Conservation (phyloP, 176 grass and related monocot species). For the Bolboschoenus planiculmis region DNA sequence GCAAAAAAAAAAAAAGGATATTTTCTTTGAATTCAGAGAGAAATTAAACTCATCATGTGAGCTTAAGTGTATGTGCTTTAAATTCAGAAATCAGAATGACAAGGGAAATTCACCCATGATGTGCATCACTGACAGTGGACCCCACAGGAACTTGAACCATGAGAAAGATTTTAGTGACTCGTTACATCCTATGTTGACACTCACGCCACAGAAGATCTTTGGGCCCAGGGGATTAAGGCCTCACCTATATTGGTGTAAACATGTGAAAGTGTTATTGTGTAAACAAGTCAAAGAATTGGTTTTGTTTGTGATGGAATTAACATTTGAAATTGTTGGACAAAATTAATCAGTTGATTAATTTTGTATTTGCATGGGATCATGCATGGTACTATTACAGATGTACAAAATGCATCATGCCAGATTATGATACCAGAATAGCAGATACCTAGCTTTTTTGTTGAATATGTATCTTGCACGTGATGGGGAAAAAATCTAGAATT, state of each 20-base stretch:
- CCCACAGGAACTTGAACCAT: neutral
- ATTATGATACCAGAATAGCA: no score
- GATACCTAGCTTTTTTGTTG: neutral
- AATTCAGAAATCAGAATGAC: neutral
- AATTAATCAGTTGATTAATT: no score
- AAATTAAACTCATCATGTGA: neutral
- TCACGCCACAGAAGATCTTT: neutral
- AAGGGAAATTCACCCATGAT: neutral
- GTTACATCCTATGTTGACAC: neutral
- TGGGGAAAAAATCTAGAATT: neutral
- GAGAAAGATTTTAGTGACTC: neutral
- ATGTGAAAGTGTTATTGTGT: neutral
- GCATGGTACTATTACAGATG: neutral
- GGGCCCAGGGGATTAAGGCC: neutral
- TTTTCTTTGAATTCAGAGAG: no score
- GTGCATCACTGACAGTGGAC: neutral
- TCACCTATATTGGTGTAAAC: neutral
- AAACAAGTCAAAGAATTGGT: neutral
- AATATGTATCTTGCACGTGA: slow-evolving; percentile 10
- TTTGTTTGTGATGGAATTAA: neutral
- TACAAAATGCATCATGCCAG: neutral
- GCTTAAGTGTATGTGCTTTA: neutral
- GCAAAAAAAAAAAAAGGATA: neutral
- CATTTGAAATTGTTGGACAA: neutral
- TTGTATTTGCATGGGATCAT: neutral